These are phyloP conservation scores for Claviceps arundinis DNA, from an alignment of 2,329 filamentous ascomycete species.

Conservation along the genomic window DNA sequence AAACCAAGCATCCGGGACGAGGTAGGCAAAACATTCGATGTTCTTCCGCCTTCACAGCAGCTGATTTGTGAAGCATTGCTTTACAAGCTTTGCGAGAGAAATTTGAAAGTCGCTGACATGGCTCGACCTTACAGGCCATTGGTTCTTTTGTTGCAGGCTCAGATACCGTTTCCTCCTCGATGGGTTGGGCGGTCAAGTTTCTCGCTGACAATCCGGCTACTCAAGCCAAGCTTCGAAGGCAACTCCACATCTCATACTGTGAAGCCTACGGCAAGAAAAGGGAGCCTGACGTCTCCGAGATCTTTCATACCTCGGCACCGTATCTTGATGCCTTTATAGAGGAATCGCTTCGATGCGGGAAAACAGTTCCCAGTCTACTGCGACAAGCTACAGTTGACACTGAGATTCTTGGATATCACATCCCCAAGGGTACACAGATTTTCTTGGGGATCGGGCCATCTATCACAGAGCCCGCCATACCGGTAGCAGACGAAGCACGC, in stretches of 20 bases:
- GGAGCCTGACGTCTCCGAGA: constrained; percentile 15
- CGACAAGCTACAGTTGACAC: constrained; percentile 19
- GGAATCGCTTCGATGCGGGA: constrained; percentile 19
- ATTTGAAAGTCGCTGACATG: not conserved
- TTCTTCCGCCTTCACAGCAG: not conserved
- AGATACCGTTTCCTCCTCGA: constrained; percentile 6
- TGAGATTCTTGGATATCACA: constrained; percentile 16
- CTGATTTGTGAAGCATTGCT: too few relatives aligned
- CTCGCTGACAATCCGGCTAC: constrained; percentile 2
- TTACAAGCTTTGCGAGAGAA: not conserved
- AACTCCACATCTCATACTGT: constrained; percentile 8
- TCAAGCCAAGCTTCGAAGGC: constrained; percentile 10
- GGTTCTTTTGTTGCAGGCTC: constrained; percentile 15
- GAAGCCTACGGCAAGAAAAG: constrained; percentile 10
- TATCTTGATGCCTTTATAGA: constrained; percentile 26
- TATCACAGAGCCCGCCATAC: not conserved
- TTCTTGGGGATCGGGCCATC: constrained; percentile 13
- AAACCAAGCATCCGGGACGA: constrained; percentile 20
- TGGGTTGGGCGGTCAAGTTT: constrained; percentile 2
- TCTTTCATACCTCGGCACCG: constrained; percentile 10
- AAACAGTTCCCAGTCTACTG: constrained; percentile 13
- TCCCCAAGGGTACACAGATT: constrained; percentile 22
- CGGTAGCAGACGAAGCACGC: constrained; percentile 4
- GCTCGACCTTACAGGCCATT: constrained; percentile 5
- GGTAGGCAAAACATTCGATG: constrained; percentile 4